Evolutionary conservation across 768 basidiomycete genomes (phyloP).

Genomic region (Termitomyces sp.): DNA sequence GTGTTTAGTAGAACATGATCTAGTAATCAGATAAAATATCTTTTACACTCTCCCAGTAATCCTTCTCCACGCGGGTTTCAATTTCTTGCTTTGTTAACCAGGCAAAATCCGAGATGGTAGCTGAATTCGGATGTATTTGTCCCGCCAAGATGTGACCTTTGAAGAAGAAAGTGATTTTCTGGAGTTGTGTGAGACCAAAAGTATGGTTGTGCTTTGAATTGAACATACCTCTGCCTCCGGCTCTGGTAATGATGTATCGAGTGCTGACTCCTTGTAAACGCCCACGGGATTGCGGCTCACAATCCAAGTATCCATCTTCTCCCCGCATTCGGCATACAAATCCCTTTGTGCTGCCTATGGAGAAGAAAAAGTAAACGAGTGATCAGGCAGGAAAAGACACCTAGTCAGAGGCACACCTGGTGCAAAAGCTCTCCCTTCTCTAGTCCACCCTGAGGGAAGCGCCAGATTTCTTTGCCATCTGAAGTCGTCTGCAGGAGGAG

Average conservation of each 20-base stretch:
- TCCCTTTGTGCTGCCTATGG: constrained; percentile 69
- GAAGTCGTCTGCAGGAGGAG: constrained; percentile 60
- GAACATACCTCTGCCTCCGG: constrained; percentile 33
- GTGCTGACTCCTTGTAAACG: constrained; percentile 50
- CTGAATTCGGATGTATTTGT: constrained; percentile 59
- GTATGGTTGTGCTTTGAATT: not conserved
- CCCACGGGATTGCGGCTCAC: constrained; percentile 90
- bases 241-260: constrained; percentile 19
- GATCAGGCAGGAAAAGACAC: not conserved
- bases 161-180: constrained; percentile 85
- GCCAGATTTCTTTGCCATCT: constrained; percentile 60
- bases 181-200: not conserved
- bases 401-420: constrained; percentile 43
- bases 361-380: not conserved
- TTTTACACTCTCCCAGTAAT: constrained; percentile 75
- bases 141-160: constrained; percentile 93
- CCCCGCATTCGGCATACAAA: constrained; percentile 68
- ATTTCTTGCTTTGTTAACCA: constrained; percentile 96
- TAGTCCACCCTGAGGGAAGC: constrained; percentile 69
- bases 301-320: constrained; percentile 89
- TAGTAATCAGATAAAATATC: constrained; percentile 75
- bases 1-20: constrained; percentile 16
- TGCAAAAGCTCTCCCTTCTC: constrained; percentile 69
- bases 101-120: constrained; percentile 68
- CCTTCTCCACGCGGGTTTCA: constrained; percentile 52